A percentile compares a stretch with the other conserved stretches of the same genome.
Evolutionary conservation across 345 rosid species (phyloP).

Genomic region (Physaria fendleri): DNA sequence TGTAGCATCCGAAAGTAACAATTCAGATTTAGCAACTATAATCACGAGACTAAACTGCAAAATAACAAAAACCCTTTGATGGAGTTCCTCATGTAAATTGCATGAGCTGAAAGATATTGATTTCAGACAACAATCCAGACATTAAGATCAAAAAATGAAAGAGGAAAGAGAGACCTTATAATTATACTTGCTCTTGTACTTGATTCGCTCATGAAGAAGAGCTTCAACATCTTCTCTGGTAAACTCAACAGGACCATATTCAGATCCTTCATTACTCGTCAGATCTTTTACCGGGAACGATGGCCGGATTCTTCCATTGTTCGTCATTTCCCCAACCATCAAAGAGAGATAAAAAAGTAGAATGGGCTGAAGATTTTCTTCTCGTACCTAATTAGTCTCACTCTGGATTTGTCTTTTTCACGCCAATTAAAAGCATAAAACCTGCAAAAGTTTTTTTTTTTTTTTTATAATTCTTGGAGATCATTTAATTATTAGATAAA

Average conservation of each 20-base stretch:
- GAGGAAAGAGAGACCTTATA: constrained; percentile 51
- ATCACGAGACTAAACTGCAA: no score
- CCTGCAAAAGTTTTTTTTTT: background rate
- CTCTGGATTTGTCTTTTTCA: constrained; percentile 16
- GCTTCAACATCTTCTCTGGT: constrained; percentile 65
- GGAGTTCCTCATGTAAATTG: background rate
- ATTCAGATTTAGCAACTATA: no score
- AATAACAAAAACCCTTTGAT: no score
- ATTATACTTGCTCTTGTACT: constrained; percentile 63
- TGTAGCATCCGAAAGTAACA: no score
- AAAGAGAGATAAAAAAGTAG: background rate
- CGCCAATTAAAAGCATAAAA: background rate
- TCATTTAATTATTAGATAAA: background rate
- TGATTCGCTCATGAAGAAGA: constrained; percentile 51
- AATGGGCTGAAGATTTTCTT: background rate
- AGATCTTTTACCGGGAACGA: constrained; percentile 51
- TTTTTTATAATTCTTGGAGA: background rate
- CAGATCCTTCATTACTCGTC: constrained; percentile 56
- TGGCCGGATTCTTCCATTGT: constrained; percentile 42
- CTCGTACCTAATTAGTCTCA: constrained; percentile 21
- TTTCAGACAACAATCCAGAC: background rate
- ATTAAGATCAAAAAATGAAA: background rate
- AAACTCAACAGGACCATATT: constrained; percentile 49
- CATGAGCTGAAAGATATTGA: constrained; percentile 14
- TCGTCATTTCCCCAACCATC: constrained; percentile 49